phyloP scores from a whole-genome alignment of 768 basidiomycete genomes.

The Macrolepiota dolichaula region DNA sequence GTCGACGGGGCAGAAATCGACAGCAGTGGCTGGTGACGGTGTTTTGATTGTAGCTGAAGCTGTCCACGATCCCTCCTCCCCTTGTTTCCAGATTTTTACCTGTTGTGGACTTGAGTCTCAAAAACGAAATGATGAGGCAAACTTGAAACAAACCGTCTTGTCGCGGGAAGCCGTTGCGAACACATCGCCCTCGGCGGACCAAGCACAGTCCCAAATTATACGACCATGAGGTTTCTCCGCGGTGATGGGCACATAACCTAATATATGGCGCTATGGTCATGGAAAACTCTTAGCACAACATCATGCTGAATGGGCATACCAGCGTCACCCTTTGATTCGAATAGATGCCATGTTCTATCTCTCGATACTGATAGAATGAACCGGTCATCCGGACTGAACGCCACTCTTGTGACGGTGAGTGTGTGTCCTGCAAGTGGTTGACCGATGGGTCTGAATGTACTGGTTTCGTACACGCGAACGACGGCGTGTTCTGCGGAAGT shows the following conservation, averaged over 20 bases:
- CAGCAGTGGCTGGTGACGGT: constrained; percentile 78
- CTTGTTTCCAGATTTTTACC: constrained; percentile 81
- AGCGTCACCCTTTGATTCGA: constrained; percentile 41
- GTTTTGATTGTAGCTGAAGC: constrained; percentile 60
- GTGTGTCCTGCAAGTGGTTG: constrained; percentile 77
- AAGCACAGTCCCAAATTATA: constrained; percentile 95
- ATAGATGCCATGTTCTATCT: constrained; percentile 90
- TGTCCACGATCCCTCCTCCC: constrained; percentile 51
- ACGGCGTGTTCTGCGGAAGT: constrained; percentile 87
- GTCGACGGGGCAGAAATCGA: constrained; percentile 48
- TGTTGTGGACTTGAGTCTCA: constrained; percentile 24
- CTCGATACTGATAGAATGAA: constrained; percentile 82
- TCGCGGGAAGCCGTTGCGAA: constrained; percentile 96
- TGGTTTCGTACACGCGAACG: constrained; percentile 76
- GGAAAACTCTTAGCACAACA: neutral
- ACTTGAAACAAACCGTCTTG: constrained; percentile 61
- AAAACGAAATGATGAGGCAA: neutral
- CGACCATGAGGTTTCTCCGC: constrained; percentile 84
- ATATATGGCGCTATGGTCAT: neutral
- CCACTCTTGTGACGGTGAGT: constrained; percentile 86
- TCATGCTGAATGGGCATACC: constrained; percentile 27
- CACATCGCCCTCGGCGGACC: constrained; percentile 69
- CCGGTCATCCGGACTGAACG: constrained; percentile 84
- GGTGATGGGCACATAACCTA: constrained; percentile 61
- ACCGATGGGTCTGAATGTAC: constrained; percentile 68